Conservation (phyloP, 1,139 yeast species). For the Geotrichum klebahnii region DNA sequence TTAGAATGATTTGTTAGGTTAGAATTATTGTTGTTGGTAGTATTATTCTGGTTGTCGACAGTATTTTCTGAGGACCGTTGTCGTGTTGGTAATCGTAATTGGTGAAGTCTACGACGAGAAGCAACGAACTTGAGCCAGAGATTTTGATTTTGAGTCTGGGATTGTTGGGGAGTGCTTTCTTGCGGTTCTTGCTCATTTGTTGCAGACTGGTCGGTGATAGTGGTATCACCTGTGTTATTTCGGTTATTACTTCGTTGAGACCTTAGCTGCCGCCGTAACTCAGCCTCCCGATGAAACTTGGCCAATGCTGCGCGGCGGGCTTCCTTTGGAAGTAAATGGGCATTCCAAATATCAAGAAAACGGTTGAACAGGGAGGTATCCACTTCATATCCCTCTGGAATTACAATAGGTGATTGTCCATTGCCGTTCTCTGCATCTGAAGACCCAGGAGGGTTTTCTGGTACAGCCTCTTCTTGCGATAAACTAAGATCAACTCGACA, state of each 20-base stretch:
- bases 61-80: too few relatives aligned
- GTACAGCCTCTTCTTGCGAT: conserved; percentile 29
- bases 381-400: conserved; percentile 32
- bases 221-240: too few relatives aligned
- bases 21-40: too few relatives aligned
- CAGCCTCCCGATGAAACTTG: conserved; percentile 37
- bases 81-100: too few relatives aligned
- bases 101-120: conserved; percentile 26
- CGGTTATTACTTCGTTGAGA: conserved; percentile 11
- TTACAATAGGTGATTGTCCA: conserved; percentile 18
- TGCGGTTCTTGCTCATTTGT: too few relatives aligned
- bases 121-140: conserved; percentile 31
- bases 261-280: conserved; percentile 30
- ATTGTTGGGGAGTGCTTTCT: too few relatives aligned
- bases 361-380: conserved; percentile 35
- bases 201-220: too few relatives aligned
- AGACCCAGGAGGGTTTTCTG: conserved; percentile 29
- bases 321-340: conserved; percentile 37
- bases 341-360: conserved; percentile 38
- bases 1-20: too few relatives aligned
- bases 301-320: conserved; percentile 35
- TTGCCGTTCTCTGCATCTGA: not conserved
- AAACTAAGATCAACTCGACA: conserved; percentile 59
- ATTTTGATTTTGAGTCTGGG: conserved; percentile 26
- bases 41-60: too few relatives aligned